Conservation (phyloP, 2,329 filamentous ascomycete genomes). For the Arthrocladium fulminans region DNA sequence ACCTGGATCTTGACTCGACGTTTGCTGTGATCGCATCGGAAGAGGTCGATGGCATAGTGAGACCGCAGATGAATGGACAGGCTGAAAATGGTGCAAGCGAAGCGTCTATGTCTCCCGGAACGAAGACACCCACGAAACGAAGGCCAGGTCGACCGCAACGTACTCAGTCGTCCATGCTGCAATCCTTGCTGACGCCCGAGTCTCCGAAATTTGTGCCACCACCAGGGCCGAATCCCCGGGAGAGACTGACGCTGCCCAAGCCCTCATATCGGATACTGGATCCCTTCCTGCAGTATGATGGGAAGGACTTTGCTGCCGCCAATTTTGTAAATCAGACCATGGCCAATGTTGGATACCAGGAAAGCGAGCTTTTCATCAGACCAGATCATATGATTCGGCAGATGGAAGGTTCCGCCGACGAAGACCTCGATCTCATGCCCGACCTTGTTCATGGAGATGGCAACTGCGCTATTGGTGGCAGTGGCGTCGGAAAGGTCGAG, state of each 20-base stretch:
- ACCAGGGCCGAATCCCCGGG: conserved; percentile 42
- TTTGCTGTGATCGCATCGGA: conserved; percentile 73
- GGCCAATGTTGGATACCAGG: conserved; percentile 92
- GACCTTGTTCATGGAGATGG: conserved; percentile 53
- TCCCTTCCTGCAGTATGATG: conserved; percentile 52
- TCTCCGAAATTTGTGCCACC: conserved; percentile 43
- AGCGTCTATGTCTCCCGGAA: conserved; percentile 56
- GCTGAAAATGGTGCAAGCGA: conserved; percentile 13
- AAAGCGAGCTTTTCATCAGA: conserved; percentile 79
- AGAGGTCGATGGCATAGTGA: conserved; percentile 68
- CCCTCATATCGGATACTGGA: conserved; percentile 40
- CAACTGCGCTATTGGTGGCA: conserved; percentile 40
- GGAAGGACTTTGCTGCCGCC: conserved; percentile 72
- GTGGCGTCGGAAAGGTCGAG: conserved; percentile 71
- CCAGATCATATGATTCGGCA: conserved; percentile 63
- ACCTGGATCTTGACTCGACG: conserved; percentile 76
- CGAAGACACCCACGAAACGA: conserved; percentile 58
- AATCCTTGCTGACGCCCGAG: conserved; percentile 50
- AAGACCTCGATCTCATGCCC: conserved; percentile 51
- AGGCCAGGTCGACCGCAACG: conserved; percentile 58
- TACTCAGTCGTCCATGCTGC: conserved; percentile 52
- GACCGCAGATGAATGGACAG: conserved; percentile 28
- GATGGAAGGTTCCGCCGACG: conserved; percentile 53
- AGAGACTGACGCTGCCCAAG: conserved; percentile 41
- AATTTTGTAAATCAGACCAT: conserved; percentile 94